Percentiles rank a stretch among this genome's conserved stretches.
Evolutionary conservation across 2,329 filamentous ascomycete genomes (phyloP).

Genomic region (Aspergillus ustus): DNA sequence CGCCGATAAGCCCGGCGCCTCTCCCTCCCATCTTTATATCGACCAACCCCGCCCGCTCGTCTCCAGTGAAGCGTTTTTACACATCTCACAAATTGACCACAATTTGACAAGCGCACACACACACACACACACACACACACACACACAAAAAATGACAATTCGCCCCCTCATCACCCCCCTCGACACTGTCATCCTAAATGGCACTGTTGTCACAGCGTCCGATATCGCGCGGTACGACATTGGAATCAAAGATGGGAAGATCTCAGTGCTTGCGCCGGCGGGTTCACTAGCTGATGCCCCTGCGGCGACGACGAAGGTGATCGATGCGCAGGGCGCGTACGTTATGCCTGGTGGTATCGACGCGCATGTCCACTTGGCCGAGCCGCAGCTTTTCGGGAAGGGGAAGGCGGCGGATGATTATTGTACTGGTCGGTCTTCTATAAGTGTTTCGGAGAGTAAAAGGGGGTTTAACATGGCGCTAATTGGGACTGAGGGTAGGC

Average conservation of each 20-base stretch:
- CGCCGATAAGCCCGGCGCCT: no score
- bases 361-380: slow-evolving; percentile 54
- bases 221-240: slow-evolving; percentile 50
- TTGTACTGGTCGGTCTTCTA: no score
- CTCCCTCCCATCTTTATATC: no score
- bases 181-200: slow-evolving; percentile 51
- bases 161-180: not conserved
- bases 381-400: slow-evolving; percentile 28
- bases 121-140: no score
- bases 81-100: no score
- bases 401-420: slow-evolving; percentile 29
- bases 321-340: slow-evolving; percentile 51
- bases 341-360: slow-evolving; percentile 55
- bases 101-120: no score
- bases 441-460: no score
- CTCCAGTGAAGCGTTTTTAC: no score
- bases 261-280: slow-evolving; percentile 46
- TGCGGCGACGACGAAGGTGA: slow-evolving; percentile 33
- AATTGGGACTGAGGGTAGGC: slow-evolving; percentile 47
- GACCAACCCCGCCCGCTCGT: no score
- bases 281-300: slow-evolving; percentile 36
- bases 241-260: slow-evolving; percentile 51
- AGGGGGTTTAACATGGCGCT: no score
- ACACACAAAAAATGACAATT: not conserved
- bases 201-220: slow-evolving; percentile 49